Evolutionary conservation across 495 filamentous ascomycete species (phyloP).

Genomic region (Niebla homalea): DNA sequence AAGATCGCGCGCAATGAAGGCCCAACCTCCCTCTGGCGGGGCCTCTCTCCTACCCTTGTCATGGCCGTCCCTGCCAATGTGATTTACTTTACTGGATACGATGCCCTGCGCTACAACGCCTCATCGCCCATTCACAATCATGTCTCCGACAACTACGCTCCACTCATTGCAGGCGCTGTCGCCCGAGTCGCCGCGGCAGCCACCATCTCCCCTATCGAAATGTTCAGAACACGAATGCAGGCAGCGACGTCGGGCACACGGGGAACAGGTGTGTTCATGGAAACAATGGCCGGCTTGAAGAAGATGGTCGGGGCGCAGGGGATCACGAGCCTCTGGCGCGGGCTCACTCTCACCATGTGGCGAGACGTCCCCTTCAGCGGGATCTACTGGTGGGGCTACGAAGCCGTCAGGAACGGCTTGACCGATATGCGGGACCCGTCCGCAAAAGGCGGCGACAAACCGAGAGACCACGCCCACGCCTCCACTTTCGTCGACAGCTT

Average conservation of each 20-base stretch:
- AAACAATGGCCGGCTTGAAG: slow-evolving; percentile 59
- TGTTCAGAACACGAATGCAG: slow-evolving; percentile 88
- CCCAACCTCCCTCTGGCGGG: slow-evolving; percentile 75
- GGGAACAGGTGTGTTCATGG: slow-evolving; percentile 49
- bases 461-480: slow-evolving; percentile 41
- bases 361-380: slow-evolving; percentile 94
- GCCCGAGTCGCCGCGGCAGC: slow-evolving; percentile 72
- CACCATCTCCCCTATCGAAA: slow-evolving; percentile 81
- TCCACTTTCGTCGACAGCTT: slow-evolving; percentile 80
- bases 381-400: slow-evolving; percentile 96
- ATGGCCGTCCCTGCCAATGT: slow-evolving; percentile 96
- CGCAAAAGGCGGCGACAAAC: slow-evolving; percentile 18
- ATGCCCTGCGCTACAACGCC: slow-evolving; percentile 67
- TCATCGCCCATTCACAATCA: slow-evolving; percentile 50
- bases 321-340: slow-evolving; percentile 80
- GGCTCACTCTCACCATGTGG: slow-evolving; percentile 85
- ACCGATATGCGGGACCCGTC: slow-evolving; percentile 40
- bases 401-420: slow-evolving; percentile 55
- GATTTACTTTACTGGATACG: slow-evolving; percentile 98
- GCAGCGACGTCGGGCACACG: slow-evolving; percentile 44
- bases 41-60: slow-evolving; percentile 76
- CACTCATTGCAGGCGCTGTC: slow-evolving; percentile 62
- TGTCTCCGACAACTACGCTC: slow-evolving; percentile 53
- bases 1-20: slow-evolving; percentile 98
- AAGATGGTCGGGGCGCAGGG: slow-evolving; percentile 69